Evolutionary conservation across 2,329 filamentous ascomycete genomes (phyloP).

Genomic region (Chalaropsis ovoidea): DNA sequence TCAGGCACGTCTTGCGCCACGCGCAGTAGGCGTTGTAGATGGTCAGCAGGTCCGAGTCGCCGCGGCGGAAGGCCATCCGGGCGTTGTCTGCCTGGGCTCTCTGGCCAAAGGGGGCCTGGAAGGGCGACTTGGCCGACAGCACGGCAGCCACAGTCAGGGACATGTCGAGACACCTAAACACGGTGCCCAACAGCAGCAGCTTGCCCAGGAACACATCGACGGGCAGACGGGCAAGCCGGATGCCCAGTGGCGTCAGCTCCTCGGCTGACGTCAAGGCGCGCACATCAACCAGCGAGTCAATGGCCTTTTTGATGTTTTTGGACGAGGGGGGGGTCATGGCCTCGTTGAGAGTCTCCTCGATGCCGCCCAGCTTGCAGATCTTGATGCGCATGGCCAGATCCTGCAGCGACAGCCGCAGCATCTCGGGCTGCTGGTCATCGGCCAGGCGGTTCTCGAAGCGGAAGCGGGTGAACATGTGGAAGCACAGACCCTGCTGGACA

Average conservation of each 20-base stretch:
- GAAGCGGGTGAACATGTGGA: slow-evolving; percentile 87
- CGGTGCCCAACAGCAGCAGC: slow-evolving; percentile 71
- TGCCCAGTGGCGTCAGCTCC: slow-evolving; percentile 75
- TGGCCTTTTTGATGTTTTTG: slow-evolving; percentile 85
- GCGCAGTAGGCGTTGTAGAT: slow-evolving; percentile 85
- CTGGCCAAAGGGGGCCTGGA: slow-evolving; percentile 75
- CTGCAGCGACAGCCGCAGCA: slow-evolving; percentile 86
- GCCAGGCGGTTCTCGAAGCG: slow-evolving; percentile 77
- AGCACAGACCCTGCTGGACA: slow-evolving; percentile 90
- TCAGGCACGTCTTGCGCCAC: slow-evolving; percentile 75
- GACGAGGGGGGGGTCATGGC: slow-evolving; percentile 82
- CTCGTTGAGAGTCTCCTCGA: slow-evolving; percentile 78
- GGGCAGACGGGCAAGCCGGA: slow-evolving; percentile 77
- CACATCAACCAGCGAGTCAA: slow-evolving; percentile 88
- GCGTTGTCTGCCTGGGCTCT: slow-evolving; percentile 72
- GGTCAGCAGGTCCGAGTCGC: slow-evolving; percentile 85
- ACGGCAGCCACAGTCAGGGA: slow-evolving; percentile 86
- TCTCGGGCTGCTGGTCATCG: slow-evolving; percentile 91
- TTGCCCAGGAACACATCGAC: slow-evolving; percentile 93
- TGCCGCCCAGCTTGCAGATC: slow-evolving; percentile 89
- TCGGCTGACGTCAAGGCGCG: slow-evolving; percentile 73
- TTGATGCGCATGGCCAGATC: slow-evolving; percentile 94
- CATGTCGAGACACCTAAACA: slow-evolving; percentile 88
- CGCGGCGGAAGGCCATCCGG: slow-evolving; percentile 65
- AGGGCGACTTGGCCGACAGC: slow-evolving; percentile 87